Conservation (phyloP, 805 yeast species). For the Babjeviella inositovora region DNA sequence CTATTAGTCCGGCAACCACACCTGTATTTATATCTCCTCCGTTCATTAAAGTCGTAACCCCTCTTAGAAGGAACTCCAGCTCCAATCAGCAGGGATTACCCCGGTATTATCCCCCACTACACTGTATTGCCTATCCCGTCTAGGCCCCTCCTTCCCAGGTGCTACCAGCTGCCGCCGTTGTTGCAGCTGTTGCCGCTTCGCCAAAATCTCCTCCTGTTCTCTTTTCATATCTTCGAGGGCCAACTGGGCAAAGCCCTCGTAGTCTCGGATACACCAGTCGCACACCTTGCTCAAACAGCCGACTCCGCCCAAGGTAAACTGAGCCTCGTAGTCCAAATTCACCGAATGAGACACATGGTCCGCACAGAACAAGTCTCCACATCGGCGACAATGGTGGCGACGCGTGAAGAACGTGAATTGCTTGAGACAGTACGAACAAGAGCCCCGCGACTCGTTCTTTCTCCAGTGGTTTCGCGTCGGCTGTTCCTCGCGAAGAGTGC, state of each 20-base stretch:
- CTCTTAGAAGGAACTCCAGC: constrained; percentile 66
- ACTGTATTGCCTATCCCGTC: constrained; percentile 8
- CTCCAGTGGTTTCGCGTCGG: constrained; percentile 61
- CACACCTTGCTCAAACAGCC: constrained; percentile 62
- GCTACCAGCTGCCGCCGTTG: constrained; percentile 3
- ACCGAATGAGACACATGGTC: constrained; percentile 44
- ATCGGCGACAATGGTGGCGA: constrained; percentile 72
- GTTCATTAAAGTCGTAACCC: no score
- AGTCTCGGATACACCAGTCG: constrained; percentile 46
- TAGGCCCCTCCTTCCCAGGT: constrained; percentile 2
- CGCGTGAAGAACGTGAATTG: constrained; percentile 66
- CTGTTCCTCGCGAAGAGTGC: constrained; percentile 8
- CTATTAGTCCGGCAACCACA: no score
- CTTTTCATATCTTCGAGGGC: constrained; percentile 1
- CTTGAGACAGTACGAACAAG: constrained; percentile 55
- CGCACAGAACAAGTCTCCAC: constrained; percentile 70
- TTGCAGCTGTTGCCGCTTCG: constrained; percentile 3
- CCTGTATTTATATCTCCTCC: no score
- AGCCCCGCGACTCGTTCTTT: constrained; percentile 45
- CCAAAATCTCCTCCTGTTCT: constrained; percentile 16
- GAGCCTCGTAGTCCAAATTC: constrained; percentile 40
- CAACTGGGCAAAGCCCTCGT: constrained; percentile 26
- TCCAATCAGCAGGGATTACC: constrained; percentile 65
- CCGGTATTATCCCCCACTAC: constrained; percentile 23
- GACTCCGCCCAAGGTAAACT: constrained; percentile 49